Percentiles rank a stretch among this genome's conserved stretches.
Conservation (phyloP, 2,329 filamentous ascomycete species). For the Pestalotiopsis sp. region DNA sequence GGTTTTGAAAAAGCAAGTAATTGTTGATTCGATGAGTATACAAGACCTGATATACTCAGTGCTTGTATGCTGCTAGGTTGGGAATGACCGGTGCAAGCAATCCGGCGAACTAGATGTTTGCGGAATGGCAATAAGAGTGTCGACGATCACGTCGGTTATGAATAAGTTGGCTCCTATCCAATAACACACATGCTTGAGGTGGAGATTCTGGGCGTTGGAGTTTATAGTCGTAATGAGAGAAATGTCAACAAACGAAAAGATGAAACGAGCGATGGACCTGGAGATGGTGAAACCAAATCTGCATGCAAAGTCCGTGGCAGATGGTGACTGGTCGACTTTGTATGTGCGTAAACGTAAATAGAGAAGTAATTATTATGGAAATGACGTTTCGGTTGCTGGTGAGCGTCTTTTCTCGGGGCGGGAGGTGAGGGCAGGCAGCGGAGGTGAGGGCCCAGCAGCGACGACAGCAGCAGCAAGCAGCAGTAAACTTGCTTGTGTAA, state of each 20-base stretch:
- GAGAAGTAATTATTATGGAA: neutral
- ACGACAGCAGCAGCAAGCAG: neutral
- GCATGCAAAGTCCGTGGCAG: neutral
- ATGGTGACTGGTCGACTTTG: neutral
- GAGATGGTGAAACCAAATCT: neutral
- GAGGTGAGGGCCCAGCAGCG: neutral
- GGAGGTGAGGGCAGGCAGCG: neutral
- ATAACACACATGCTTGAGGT: neutral
- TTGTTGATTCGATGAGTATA: neutral
- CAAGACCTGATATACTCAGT: neutral
- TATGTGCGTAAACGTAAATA: neutral
- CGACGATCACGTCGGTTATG: neutral
- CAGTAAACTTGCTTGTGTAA: constrained; percentile 8
- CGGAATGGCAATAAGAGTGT: neutral
- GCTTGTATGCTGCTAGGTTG: neutral
- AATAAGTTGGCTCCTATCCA: neutral
- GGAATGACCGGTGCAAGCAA: neutral
- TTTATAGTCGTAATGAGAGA: neutral
- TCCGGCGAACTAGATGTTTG: neutral
- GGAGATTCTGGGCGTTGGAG: neutral
- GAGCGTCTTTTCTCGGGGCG: neutral
- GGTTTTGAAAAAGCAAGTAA: neutral
- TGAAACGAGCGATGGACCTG: neutral
- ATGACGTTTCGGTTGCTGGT: neutral
- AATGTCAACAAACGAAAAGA: neutral